Conservation (phyloP, 75 land plant species). For the Ceratopteris richardii region DNA sequence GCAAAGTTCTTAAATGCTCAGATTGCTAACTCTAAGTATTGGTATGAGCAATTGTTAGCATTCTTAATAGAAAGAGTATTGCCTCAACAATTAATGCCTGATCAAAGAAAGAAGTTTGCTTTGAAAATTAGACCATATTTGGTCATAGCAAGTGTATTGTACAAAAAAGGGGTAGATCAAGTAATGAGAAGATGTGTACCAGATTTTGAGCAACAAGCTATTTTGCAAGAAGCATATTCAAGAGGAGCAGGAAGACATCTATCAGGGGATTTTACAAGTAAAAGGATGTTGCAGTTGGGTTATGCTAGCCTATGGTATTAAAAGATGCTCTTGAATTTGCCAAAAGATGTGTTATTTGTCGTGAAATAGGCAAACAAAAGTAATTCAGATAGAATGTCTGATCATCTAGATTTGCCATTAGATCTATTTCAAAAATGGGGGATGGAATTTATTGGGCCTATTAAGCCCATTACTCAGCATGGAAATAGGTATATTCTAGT, state of each 20-base stretch:
- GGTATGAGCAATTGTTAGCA: too few species aligned
- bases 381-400: background rate
- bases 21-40: too few species aligned
- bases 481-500: slow-evolving; percentile 2
- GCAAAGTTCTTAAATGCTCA: too few species aligned
- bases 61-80: too few species aligned
- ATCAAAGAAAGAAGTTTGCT: too few species aligned
- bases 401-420: slow-evolving; percentile 2
- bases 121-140: too few species aligned
- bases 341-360: background rate
- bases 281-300: slow-evolving; percentile 6
- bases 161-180: slow-evolving; percentile 4
- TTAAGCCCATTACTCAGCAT: background rate
- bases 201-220: background rate
- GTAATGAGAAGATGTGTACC: background rate
- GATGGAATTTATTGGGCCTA: slow-evolving; percentile 6
- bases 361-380: too few species aligned
- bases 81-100: too few species aligned
- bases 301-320: background rate
- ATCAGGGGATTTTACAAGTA: background rate
- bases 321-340: slow-evolving; percentile 1
- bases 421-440: slow-evolving; percentile 7
- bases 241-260: slow-evolving; percentile 7
- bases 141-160: background rate
- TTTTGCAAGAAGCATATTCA: slow-evolving; percentile 2